Evolutionary conservation across 169 alveolate genomes (phyloP), one percentile per base, ranked within the genome.

Genomic region (Plasmodium relictum): DNA sequence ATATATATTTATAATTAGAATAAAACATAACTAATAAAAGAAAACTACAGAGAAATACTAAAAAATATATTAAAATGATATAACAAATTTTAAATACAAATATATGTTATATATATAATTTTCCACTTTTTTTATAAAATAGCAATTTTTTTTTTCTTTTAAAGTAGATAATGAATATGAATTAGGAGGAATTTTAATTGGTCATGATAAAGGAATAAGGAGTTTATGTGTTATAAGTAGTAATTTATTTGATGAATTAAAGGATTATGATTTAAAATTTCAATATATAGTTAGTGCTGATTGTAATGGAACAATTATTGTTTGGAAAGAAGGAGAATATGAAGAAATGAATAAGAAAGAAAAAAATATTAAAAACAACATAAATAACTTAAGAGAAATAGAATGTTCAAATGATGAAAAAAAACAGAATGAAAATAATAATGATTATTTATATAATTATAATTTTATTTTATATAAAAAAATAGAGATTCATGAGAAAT

Each of bases 221-320:
- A 62, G 89, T 58, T 42, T 76, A 50, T 76, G 70, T 50, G 65
- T 62, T 10, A 63, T 76, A 42, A 41, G 44, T 50, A n/a, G 48
- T 16, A 45, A 68, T 18, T 31, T 50, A 6, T 22, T 76, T 52
- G 62, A 76, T 0, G 89, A 76, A 31, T 24, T 63, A 5, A 48
- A 76, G n/a, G 69, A 63, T 22, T 62, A 14, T 22, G 56, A 76
- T 6, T 20, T 63, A 24, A 48, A 37, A 9, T 76, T 76, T 45
- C 76, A 76, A 2, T 76, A 76, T 54, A 76, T 76, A 14, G 58
- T 76, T 26, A 76, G 89, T 45, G 89, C 89, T 6, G 89, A 76
- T 54, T 50, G 31, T 52, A 62, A 26, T 37, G 89, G 89, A 16
- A 48, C 74, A 31, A 76, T 76, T 45, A 9, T 62, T 52, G 89